Conservation (phyloP, 345 rosid genomes). For the Boechera retrofracta region DNA sequence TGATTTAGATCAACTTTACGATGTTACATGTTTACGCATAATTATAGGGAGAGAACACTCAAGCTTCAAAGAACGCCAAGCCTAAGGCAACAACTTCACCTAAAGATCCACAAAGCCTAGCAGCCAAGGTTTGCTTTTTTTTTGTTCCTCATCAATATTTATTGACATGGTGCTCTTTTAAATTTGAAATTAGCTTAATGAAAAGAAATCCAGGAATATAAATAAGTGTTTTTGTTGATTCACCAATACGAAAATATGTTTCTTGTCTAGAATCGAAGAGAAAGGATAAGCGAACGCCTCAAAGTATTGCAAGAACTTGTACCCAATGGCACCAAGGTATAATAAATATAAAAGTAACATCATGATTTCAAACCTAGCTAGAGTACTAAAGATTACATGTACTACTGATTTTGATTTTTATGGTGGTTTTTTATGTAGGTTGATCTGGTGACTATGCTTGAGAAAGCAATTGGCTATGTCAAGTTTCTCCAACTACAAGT, state of each 20-base stretch:
- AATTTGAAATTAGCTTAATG: too few species aligned
- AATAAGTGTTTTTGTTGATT: neutral
- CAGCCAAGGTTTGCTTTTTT: slow-evolving; percentile 72
- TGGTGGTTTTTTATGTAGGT: slow-evolving; percentile 51
- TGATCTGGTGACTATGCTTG: slow-evolving; percentile 95
- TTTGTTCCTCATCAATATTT: slow-evolving; percentile 2
- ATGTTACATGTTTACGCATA: slow-evolving; percentile 64
- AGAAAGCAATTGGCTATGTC: slow-evolving; percentile 89
- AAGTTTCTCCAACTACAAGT: slow-evolving; percentile 99
- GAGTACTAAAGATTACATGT: neutral
- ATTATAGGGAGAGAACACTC: slow-evolving; percentile 61
- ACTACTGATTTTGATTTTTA: neutral
- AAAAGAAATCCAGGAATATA: neutral
- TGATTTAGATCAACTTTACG: slow-evolving; percentile 41
- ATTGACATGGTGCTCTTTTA: neutral
- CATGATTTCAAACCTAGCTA: too few species aligned
- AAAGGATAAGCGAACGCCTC: slow-evolving; percentile 87
- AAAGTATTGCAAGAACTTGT: slow-evolving; percentile 84
- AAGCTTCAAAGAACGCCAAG: slow-evolving; percentile 62
- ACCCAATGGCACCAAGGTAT: slow-evolving; percentile 84
- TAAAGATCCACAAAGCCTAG: slow-evolving; percentile 87
- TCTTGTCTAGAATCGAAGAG: slow-evolving; percentile 71
- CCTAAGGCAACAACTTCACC: slow-evolving; percentile 54
- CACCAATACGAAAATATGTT: neutral
- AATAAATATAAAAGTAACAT: neutral